These are phyloP conservation scores for Rutstroemia sp. DNA, from an alignment of 2,329 filamentous ascomycete genomes.

Conservation along the genomic window DNA sequence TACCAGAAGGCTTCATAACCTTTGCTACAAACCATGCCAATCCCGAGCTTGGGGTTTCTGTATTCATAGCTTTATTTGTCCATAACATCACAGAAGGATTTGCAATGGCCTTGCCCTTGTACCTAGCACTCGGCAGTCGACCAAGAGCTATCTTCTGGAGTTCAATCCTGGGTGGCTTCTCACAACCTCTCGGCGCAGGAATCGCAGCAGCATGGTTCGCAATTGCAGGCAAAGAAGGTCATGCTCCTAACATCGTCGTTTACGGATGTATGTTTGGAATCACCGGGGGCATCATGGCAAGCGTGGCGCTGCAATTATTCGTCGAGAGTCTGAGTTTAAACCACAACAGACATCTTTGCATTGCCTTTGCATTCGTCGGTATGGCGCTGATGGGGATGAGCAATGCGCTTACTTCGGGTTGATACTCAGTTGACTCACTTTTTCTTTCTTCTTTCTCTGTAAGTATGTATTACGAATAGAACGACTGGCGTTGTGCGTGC, in stretches of 20 bases:
- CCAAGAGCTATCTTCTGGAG: slow-evolving; percentile 79
- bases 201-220: slow-evolving; percentile 83
- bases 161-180: slow-evolving; percentile 74
- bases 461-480: slow-evolving; percentile 5
- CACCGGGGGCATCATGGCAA: slow-evolving; percentile 92
- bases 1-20: slow-evolving; percentile 81
- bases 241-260: slow-evolving; percentile 46
- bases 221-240: slow-evolving; percentile 48
- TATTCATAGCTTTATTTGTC: slow-evolving; percentile 93
- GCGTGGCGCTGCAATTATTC: slow-evolving; percentile 83
- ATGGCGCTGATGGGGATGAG: slow-evolving; percentile 85
- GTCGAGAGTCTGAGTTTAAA: slow-evolving; percentile 78
- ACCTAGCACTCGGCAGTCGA: slow-evolving; percentile 79
- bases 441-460: background rate
- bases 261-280: slow-evolving; percentile 81
- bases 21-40: slow-evolving; percentile 97
- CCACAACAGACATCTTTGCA: slow-evolving; percentile 70
- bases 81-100: slow-evolving; percentile 99
- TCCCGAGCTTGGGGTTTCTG: slow-evolving; percentile 76
- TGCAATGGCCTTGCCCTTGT: slow-evolving; percentile 84
- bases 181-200: slow-evolving; percentile 78
- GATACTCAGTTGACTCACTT: background rate
- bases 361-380: slow-evolving; percentile 72
- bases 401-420: slow-evolving; percentile 66
- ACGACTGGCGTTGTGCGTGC: background rate